These are phyloP conservation scores for Populus pruinosa DNA, from an alignment of 345 rosid genomes.

Conservation along the genomic window DNA sequence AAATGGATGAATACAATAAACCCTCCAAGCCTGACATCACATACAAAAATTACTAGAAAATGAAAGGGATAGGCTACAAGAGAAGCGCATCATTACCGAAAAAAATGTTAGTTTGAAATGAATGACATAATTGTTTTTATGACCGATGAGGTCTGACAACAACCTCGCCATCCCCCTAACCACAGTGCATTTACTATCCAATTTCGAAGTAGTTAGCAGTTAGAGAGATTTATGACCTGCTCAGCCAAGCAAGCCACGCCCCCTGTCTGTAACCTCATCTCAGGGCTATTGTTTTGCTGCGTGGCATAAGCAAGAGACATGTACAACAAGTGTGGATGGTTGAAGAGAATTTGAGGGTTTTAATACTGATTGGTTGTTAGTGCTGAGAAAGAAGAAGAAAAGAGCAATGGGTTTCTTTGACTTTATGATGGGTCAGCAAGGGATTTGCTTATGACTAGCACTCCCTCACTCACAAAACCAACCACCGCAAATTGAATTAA, in stretches of 20 bases:
- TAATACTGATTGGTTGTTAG: background rate
- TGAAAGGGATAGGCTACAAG: background rate
- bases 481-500: background rate
- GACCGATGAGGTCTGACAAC: conserved; percentile 18
- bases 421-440: background rate
- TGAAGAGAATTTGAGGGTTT: background rate
- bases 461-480: background rate
- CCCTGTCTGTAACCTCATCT: background rate
- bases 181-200: conserved; percentile 34
- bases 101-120: conserved; percentile 6
- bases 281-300: conserved; percentile 4
- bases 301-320: background rate
- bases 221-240: conserved; percentile 22
- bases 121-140: conserved; percentile 19
- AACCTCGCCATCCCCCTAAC: conserved; percentile 16
- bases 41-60: background rate
- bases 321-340: background rate
- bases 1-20: background rate
- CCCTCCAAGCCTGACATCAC: background rate
- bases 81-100: background rate
- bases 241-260: background rate
- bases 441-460: background rate
- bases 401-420: conserved; percentile 13
- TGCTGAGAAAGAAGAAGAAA: background rate
- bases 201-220: conserved; percentile 39